These are phyloP conservation scores for Diaporthe australafricana DNA, from an alignment of 2,329 filamentous ascomycete species.

Conservation along the genomic window DNA sequence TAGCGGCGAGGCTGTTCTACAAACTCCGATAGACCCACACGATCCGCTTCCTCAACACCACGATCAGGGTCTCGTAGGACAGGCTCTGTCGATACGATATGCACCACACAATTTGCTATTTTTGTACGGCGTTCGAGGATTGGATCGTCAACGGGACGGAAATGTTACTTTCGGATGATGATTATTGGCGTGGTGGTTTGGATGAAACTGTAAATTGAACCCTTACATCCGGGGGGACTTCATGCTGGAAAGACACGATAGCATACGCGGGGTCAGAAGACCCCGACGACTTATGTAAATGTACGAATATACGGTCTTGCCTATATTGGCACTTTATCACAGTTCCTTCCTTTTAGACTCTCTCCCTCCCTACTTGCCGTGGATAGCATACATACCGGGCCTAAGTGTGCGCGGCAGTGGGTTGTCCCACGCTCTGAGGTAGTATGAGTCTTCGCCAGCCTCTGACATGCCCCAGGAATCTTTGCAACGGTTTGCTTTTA, in stretches of 20 bases:
- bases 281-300: conserved; percentile 36
- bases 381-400: no score
- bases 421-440: no score
- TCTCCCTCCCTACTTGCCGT: no score
- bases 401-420: background rate
- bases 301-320: conserved; percentile 36
- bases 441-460: background rate
- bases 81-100: conserved; percentile 30
- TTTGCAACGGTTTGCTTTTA: background rate
- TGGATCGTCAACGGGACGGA: conserved; percentile 16
- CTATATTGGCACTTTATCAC: background rate
- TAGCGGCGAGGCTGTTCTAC: conserved; percentile 37
- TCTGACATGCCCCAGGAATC: no score
- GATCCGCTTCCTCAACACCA: conserved; percentile 24
- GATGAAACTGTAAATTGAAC: conserved; percentile 31
- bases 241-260: conserved; percentile 24
- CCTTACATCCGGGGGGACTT: conserved; percentile 20
- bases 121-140: conserved; percentile 26
- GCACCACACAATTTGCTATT: conserved; percentile 2
- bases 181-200: conserved; percentile 21
- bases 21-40: conserved; percentile 20
- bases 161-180: background rate
- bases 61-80: conserved; percentile 34
- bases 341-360: no score
- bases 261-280: conserved; percentile 7